These are phyloP conservation scores for Monilinia laxa DNA, from an alignment of 2,329 filamentous ascomycete species.

Conservation along the genomic window DNA sequence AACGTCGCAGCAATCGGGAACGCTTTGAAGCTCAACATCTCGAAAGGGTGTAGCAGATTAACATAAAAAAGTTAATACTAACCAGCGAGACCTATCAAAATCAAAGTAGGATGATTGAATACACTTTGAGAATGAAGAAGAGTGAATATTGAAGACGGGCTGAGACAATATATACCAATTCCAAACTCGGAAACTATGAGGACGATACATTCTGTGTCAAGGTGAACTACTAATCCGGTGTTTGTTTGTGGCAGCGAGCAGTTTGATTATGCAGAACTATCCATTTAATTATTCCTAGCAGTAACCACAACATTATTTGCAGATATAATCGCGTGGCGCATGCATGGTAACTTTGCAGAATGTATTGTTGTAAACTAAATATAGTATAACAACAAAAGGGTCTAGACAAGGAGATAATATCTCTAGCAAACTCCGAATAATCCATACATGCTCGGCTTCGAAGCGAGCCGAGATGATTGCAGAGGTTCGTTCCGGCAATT, in stretches of 20 bases:
- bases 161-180: slow-evolving; percentile 10
- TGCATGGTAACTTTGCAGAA: slow-evolving; percentile 3
- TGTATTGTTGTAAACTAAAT: neutral
- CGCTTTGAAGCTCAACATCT: slow-evolving; percentile 29
- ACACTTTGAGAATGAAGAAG: neutral
- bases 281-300: neutral
- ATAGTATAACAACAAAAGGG: neutral
- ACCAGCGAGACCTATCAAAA: neutral
- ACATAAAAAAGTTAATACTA: neutral
- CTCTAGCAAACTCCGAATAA: neutral
- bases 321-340: slow-evolving; percentile 10
- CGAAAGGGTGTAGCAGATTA: neutral
- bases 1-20: slow-evolving; percentile 32
- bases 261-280: neutral
- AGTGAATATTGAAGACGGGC: neutral
- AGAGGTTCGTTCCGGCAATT: neutral
- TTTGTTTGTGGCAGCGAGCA: slow-evolving; percentile 1
- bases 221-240: neutral
- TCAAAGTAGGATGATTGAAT: neutral
- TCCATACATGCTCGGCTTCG: neutral
- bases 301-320: slow-evolving; percentile 4
- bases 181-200: neutral
- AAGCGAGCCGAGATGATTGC: neutral
- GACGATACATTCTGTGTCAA: neutral
- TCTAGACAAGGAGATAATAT: slow-evolving; percentile 4